Conservation (phyloP, 768 basidiomycete species). For the Lactarius evosmus region DNA sequence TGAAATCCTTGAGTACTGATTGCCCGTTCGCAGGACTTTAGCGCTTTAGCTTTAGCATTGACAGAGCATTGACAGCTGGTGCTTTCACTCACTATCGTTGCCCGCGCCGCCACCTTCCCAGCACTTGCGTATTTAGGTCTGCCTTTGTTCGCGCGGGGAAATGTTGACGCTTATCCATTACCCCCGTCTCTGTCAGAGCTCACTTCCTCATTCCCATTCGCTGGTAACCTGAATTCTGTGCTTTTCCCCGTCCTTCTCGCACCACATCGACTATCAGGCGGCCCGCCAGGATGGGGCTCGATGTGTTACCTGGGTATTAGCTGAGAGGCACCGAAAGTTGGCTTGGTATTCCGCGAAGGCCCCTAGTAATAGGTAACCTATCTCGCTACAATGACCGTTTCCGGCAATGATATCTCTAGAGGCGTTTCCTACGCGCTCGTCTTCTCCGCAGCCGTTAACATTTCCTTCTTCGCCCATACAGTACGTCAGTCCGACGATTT, state of each 20-base stretch:
- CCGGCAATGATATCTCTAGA: slow-evolving; percentile 23
- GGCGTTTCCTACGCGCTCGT: slow-evolving; percentile 24
- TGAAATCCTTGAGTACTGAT: no score
- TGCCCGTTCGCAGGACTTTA: no score
- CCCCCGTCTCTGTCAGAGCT: neutral
- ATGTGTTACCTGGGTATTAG: slow-evolving; percentile 23
- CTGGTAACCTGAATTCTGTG: neutral
- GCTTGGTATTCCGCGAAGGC: slow-evolving; percentile 1
- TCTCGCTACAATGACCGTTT: slow-evolving; percentile 19
- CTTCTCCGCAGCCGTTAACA: slow-evolving; percentile 19
- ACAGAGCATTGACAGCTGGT: no score
- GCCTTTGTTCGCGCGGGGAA: neutral
- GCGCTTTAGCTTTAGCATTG: no score
- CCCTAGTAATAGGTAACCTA: no score
- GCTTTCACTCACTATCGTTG: no score
- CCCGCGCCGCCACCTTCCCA: neutral
- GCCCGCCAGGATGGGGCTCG: slow-evolving; percentile 23
- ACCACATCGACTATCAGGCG: neutral
- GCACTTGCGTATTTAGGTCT: neutral
- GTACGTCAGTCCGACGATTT: neutral
- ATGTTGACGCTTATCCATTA: neutral
- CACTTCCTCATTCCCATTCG: neutral
- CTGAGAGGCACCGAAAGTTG: slow-evolving; percentile 15
- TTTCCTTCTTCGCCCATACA: no score
- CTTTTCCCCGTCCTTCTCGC: neutral